Evolutionary conservation across 805 yeast genomes (phyloP).

Genomic region (Teunomyces stri): DNA sequence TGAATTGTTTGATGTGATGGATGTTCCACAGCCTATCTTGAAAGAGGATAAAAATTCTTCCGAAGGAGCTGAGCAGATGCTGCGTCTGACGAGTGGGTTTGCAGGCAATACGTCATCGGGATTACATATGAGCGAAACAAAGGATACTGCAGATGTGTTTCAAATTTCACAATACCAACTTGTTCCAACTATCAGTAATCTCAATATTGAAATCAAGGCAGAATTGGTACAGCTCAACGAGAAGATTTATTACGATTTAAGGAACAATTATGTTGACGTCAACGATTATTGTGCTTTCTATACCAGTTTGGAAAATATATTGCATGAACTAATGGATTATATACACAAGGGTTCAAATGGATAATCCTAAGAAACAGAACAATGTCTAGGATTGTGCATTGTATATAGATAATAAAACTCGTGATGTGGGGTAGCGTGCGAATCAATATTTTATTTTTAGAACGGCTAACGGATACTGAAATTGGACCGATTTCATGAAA

Average conservation of each 20-base stretch:
- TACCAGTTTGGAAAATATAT: constrained; percentile 38
- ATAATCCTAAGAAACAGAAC: background rate
- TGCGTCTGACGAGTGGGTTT: background rate
- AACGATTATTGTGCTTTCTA: constrained; percentile 46
- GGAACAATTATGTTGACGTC: constrained; percentile 42
- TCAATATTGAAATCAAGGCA: constrained; percentile 14
- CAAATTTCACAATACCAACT: background rate
- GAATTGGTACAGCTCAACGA: constrained; percentile 35
- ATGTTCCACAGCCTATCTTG: constrained; percentile 41
- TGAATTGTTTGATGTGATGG: constrained; percentile 41
- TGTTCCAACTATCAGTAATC: background rate
- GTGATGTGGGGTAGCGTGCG: background rate
- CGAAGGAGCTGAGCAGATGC: background rate
- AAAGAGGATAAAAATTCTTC: background rate
- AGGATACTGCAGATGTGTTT: background rate
- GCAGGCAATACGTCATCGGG: background rate
- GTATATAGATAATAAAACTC: background rate
- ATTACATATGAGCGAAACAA: background rate
- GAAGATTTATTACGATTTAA: constrained; percentile 39
- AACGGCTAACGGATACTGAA: background rate
- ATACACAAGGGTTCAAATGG: constrained; percentile 15
- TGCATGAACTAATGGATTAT: constrained; percentile 39
- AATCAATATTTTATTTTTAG: background rate
- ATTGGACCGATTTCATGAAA: background rate
- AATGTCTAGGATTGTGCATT: background rate